A percentile compares a stretch with the other conserved stretches of the same genome.
phyloP scores from a whole-genome alignment of 2,329 filamentous ascomycete species.

The Fusarium nisikadoi region DNA sequence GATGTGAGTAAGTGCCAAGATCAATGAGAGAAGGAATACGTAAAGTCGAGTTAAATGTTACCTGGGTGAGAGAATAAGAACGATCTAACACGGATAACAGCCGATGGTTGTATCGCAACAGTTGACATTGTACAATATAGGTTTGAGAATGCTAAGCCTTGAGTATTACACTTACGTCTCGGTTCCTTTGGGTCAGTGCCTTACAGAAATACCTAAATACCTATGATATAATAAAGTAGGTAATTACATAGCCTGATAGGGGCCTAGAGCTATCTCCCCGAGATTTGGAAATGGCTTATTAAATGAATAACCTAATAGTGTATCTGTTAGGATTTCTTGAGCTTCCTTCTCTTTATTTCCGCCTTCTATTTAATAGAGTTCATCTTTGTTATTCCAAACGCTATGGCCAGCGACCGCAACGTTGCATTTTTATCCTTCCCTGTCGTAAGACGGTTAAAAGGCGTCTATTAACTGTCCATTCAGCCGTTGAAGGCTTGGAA shows the following conservation, averaged over 20 bases:
- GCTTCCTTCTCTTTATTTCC: neutral
- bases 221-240: neutral
- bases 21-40: neutral
- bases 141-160: neutral
- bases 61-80: neutral
- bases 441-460: constrained; percentile 18
- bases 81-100: neutral
- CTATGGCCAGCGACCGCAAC: constrained; percentile 4
- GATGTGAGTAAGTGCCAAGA: neutral
- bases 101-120: neutral
- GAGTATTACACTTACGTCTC: neutral
- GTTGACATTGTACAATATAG: neutral
- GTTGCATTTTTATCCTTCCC: constrained; percentile 3
- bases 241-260: neutral
- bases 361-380: neutral
- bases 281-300: neutral
- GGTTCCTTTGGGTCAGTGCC: neutral
- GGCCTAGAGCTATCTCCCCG: neutral
- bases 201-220: neutral
- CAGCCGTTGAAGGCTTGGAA: neutral
- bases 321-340: neutral
- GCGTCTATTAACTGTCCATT: constrained; percentile 7
- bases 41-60: neutral
- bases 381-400: neutral
- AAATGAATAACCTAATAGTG: neutral